Conservation (phyloP, 1,284 basidiomycete species). For the Cryptococcus floricola region DNA sequence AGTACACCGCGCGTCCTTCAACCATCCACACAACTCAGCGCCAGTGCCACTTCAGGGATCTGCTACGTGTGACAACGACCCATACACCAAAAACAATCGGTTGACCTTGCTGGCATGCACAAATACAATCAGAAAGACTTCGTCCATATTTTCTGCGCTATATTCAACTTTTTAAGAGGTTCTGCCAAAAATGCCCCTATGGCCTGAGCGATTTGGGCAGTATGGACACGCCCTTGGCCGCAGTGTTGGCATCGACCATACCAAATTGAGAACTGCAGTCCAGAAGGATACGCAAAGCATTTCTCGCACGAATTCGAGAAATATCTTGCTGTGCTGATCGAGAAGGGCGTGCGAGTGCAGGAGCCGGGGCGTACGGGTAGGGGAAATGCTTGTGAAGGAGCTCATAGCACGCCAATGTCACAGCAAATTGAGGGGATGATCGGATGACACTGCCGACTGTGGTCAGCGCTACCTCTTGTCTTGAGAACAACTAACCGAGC, state of each 20-base stretch:
- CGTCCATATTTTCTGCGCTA: too few relatives aligned
- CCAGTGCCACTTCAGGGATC: too few relatives aligned
- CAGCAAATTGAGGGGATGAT: slow-evolving; percentile 67
- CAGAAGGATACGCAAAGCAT: slow-evolving; percentile 66
- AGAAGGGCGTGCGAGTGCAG: slow-evolving; percentile 60
- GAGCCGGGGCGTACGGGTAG: slow-evolving; percentile 64
- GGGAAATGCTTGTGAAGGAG: slow-evolving; percentile 70
- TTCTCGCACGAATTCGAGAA: slow-evolving; percentile 79
- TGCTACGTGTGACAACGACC: too few relatives aligned
- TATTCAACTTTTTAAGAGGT: too few relatives aligned
- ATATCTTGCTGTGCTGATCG: slow-evolving; percentile 71
- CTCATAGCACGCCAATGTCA: slow-evolving; percentile 86
- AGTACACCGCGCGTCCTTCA: too few relatives aligned
- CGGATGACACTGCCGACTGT: slow-evolving; percentile 21
- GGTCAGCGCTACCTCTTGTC: background rate
- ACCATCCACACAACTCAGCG: too few relatives aligned
- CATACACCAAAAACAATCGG: too few relatives aligned
- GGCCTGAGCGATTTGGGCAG: slow-evolving; percentile 28
- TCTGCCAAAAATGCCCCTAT: background rate
- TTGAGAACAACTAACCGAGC: slow-evolving; percentile 67
- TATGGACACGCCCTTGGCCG: slow-evolving; percentile 24
- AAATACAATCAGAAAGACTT: too few relatives aligned
- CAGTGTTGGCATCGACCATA: slow-evolving; percentile 32
- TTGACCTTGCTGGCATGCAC: too few relatives aligned
- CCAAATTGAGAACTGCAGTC: slow-evolving; percentile 48